Evolutionary conservation across 257 asterid genomes (phyloP).

Genomic region (Solanum paucissectum): DNA sequence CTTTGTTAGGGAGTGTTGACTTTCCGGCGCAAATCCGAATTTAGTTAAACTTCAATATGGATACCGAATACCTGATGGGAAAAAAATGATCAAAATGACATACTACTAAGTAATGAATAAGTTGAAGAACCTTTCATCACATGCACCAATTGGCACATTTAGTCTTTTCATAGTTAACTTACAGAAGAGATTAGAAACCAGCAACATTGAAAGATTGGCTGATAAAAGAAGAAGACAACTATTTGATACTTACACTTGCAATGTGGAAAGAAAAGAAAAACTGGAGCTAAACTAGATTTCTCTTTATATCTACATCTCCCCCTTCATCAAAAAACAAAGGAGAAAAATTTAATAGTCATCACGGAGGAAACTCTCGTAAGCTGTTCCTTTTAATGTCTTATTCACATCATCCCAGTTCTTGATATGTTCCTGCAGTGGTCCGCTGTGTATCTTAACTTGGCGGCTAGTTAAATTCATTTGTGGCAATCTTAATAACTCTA

Average conservation of each 20-base stretch:
- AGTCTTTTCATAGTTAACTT: background rate
- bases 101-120: background rate
- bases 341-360: conserved; percentile 35
- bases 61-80: too few relatives aligned
- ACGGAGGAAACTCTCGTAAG: conserved; percentile 50
- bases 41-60: background rate
- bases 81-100: too few relatives aligned
- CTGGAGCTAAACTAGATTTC: background rate
- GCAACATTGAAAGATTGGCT: background rate
- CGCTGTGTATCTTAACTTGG: conserved; percentile 84
- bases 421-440: conserved; percentile 49
- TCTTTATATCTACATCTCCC: conserved; percentile 5
- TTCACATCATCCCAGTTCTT: conserved; percentile 69
- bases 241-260: background rate
- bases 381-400: conserved; percentile 54
- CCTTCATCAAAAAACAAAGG: conserved; percentile 19
- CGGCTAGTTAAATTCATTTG: conserved; percentile 52
- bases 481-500: conserved; percentile 62
- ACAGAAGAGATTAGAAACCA: background rate
- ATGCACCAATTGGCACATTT: background rate
- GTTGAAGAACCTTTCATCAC: background rate
- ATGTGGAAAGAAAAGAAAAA: background rate
- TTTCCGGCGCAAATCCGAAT: background rate
- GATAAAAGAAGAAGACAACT: background rate
- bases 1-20: too few relatives aligned